phyloP scores from a whole-genome alignment of 176 grass and related monocot genomes.

The Hordeum vulgare region DNA sequence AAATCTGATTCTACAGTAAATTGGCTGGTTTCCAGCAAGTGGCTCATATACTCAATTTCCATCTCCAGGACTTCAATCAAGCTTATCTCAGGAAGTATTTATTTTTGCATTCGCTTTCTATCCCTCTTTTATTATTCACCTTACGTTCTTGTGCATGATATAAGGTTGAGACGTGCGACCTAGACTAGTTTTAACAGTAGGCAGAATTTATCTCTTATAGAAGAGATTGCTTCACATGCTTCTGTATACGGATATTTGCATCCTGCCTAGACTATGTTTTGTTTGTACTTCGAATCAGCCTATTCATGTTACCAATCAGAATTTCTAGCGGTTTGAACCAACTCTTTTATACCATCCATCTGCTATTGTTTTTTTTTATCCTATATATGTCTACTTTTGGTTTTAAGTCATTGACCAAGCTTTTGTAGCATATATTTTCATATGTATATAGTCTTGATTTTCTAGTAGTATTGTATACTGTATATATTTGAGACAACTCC shows the following conservation, averaged over 20 bases:
- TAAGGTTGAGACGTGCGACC: not conserved
- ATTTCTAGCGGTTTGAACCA: not conserved
- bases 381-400: not conserved
- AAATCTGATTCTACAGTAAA: not conserved
- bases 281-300: not conserved
- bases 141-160: not conserved
- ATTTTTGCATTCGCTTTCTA: not conserved
- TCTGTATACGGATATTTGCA: not conserved
- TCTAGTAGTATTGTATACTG: not conserved
- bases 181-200: not conserved
- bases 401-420: not conserved
- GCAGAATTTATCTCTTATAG: not conserved
- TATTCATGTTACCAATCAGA: not conserved
- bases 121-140: not conserved
- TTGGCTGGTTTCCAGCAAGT: not conserved
- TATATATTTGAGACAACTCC: not conserved
- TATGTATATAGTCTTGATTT: not conserved
- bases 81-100: not conserved
- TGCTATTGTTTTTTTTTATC: not conserved
- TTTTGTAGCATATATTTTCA: not conserved
- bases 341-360: not conserved
- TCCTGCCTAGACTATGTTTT: not conserved
- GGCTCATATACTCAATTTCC: not conserved
- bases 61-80: constrained; percentile 5
- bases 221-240: not conserved